Base-by-base conservation (phyloP, 2,329 filamentous ascomycete genomes). In the Trichoderma oligosporum region DNA sequence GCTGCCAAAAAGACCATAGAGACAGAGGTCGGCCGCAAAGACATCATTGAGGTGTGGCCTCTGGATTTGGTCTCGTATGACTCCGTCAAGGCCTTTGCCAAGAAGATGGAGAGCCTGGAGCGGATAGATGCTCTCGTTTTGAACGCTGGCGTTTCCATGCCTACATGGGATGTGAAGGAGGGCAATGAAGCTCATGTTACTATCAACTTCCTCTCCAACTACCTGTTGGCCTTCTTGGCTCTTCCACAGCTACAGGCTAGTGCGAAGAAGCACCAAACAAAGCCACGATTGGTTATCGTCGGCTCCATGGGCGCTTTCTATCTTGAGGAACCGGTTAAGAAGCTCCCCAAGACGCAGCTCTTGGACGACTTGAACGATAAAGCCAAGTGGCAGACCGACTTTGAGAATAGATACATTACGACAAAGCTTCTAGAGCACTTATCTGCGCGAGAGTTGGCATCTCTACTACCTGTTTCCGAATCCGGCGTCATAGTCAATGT, bases 121-220 rank as follows among this genome's bases (percentile, higher is more conserved):
- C 66, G 78, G 8, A 62, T 79, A 16, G 77, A 79, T 57, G 66
- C 71, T 2, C 60, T 80, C 0, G 57, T 80, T 7, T 67, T 71
- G 47, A 80, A 78, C 49, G 77, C 77, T 4, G 62, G 65, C 12
- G 29, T 66, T 12, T 51, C 63, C 7, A 58, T 52, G 4, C 31
- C 60, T 5, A 47, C 56, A 5, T 64, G 61, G 38, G 56, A 62
- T 12, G 49, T 66, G 38, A 60, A 65, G 18, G 74, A 76, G 56
- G 77, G 74, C 2, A 69, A 73, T 53, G 78, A 80, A 64, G 62
- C 63, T 12, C 73, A 68, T 25, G 63, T 79, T 47, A 74, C 73
- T 3, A 71, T 80, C 44, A 81, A 81, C 61, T 73, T 79, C 16
- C 66, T 81, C 33, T 71, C 71, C 3, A 80, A 75, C 0, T 74